Base-by-base conservation (phyloP, 257 asterid species). In the Rauvolfia tetraphylla region DNA sequence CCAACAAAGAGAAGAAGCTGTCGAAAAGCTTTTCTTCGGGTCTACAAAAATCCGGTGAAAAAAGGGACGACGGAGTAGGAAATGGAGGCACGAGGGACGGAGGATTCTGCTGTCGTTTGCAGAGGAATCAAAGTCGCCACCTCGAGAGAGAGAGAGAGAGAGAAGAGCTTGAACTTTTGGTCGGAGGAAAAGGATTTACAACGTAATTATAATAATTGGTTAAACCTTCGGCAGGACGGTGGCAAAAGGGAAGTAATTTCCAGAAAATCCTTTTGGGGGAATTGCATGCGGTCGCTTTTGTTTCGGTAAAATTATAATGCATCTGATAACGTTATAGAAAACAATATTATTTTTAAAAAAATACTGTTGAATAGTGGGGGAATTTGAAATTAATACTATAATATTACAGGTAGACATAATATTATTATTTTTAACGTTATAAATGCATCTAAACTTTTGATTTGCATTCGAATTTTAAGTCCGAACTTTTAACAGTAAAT, bases 201-300 rank as follows among this genome's bases (percentile, higher is more conserved):
- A 34, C 69, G 49, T 36, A 61, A 29, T 36, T n/a, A n/a, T n/a
- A n/a, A 46, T 34, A 65, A 65, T 34, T 67, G 51, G 72, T 67
- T 38, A 22, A 27, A 53, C 20, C 8, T 53, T 53, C 59, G 59
- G 59, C 59, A 18, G 59, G 59, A 53, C 59, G 59, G 59, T 53
- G 59, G 27, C 1, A 44, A 44, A 44, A 44, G 49, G 0, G 14
- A 4, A 0, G 12, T 12, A 44, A 44, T 14, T 49, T 49, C 56
- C 20, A 49, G 56, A 49, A 49, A 49, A 14, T 49, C 56, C 5
- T 15, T 49, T 49, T 15, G 56, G 56, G 22, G 22, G 22, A 49
- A 46, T n/a, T n/a, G n/a, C n/a, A n/a, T n/a, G n/a, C n/a, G n/a
- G n/a, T n/a, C n/a, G n/a, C n/a, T n/a, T n/a, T n/a, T n/a, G n/a